These are phyloP conservation scores for Pyricularia sp. DNA, from an alignment of 2,329 filamentous ascomycete species.

Conservation along the genomic window DNA sequence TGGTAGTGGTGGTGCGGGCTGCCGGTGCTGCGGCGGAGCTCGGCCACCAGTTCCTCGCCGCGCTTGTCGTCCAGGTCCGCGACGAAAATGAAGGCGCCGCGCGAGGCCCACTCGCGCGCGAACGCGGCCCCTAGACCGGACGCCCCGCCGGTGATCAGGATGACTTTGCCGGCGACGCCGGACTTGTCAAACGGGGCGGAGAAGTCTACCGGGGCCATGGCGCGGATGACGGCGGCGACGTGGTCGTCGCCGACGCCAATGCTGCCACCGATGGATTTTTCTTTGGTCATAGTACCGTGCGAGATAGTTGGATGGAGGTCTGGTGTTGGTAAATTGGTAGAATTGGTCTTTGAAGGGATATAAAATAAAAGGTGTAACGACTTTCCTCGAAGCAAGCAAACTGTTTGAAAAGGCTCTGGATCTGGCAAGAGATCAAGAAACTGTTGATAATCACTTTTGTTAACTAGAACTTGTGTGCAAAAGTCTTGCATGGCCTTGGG, in stretches of 20 bases:
- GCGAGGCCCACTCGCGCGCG: slow-evolving; percentile 39
- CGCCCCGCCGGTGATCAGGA: slow-evolving; percentile 56
- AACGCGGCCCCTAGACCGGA: slow-evolving; percentile 48
- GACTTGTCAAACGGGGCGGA: slow-evolving; percentile 30
- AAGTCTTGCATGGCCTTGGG: background rate
- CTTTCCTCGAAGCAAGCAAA: background rate
- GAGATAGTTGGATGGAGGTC: background rate
- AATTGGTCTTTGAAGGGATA: background rate
- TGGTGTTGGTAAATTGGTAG: background rate
- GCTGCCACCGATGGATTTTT: background rate
- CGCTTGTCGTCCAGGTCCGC: slow-evolving; percentile 48
- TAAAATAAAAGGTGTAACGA: background rate
- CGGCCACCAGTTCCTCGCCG: slow-evolving; percentile 45
- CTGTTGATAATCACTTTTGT: no score
- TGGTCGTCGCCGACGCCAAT: background rate
- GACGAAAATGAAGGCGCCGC: slow-evolving; percentile 51
- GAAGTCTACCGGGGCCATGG: slow-evolving; percentile 31
- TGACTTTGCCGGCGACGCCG: slow-evolving; percentile 41
- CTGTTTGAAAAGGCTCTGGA: background rate
- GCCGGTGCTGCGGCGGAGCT: slow-evolving; percentile 33
- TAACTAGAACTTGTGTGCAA: no score
- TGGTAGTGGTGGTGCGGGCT: slow-evolving; percentile 41
- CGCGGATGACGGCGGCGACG: slow-evolving; percentile 1
- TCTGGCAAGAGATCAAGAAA: background rate
- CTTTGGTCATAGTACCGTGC: background rate